Base-by-base conservation (phyloP, 495 filamentous ascomycete species). In the Penicilliopsis zonata region DNA sequence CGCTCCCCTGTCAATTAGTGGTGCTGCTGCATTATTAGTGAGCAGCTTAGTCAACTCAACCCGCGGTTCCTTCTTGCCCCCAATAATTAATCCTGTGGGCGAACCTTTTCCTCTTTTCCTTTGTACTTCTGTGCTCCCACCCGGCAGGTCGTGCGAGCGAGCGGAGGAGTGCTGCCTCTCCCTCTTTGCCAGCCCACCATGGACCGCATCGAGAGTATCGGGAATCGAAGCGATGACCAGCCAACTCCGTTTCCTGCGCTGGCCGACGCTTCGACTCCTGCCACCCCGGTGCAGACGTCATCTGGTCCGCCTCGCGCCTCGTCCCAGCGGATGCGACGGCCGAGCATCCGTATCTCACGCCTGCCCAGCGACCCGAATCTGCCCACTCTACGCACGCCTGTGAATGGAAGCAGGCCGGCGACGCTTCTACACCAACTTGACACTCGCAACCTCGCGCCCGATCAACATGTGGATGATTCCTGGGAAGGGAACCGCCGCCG, bases 201-300 rank as follows among this genome's bases (percentile, higher is more conserved):
- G 61, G 59, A 65, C 61, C 58, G 39, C 41, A 66, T 62, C 41
- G 59, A 62, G 49, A 47, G 50, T 15, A 45, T 39, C 21, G 51
- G 43, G 30, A 50, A 46, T 33, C 42, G 37, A 9, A 32, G 35
- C 19, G 34, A 28, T 31, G 35, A 33, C 26, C 16, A 26, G 31
- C 28, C 15, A 9, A 10, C 18, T 7, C 37, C 35, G 18, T 35
- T 40, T 35, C 36, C 36, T 9, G 8, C 19, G 27, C 15, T 30
- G 10, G 9, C 31, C 18, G 18, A 34, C 10, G 36, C 23, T 35
- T 24, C 29, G 33, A 20, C 37, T 16, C 18, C 18, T 43, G 43
- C 7, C 32, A 24, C 31, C 28, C 33, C 3, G 9, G n/a, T 25
- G 13, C 32, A 18, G 12, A 28, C 7, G 9, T 9, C 18, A 3